phyloP scores from a whole-genome alignment of 202 grass and related monocot species.

The Carex arenaria region DNA sequence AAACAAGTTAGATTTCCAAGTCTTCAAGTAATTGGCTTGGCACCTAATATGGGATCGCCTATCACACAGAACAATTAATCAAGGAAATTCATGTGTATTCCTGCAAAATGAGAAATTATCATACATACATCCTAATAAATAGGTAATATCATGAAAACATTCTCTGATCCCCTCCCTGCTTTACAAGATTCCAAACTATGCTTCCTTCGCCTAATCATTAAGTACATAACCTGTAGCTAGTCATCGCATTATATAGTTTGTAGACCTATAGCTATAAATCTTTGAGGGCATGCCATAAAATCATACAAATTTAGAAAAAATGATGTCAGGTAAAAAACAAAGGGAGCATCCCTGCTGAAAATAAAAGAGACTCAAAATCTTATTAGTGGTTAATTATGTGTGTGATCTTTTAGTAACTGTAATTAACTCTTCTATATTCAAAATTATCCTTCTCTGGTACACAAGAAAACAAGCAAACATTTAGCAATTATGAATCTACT shows the following conservation, averaged over 20 bases:
- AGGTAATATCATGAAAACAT: neutral
- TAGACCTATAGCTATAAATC: neutral
- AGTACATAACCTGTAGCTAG: no score
- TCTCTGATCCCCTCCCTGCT: neutral
- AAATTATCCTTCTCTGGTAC: neutral
- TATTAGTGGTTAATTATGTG: neutral
- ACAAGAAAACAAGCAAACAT: neutral
- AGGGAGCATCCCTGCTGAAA: neutral
- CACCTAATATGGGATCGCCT: neutral
- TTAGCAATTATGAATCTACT: neutral
- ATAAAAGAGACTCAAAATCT: neutral
- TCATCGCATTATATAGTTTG: neutral
- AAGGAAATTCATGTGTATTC: neutral
- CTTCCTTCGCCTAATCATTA: neutral
- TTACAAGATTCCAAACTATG: neutral
- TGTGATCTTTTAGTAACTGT: neutral
- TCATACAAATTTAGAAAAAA: neutral
- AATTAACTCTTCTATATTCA: neutral
- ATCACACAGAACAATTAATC: neutral
- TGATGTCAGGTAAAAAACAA: neutral
- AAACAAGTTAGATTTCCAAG: constrained; percentile 1
- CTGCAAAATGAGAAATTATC: constrained; percentile 4
- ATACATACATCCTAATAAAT: neutral
- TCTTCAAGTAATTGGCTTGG: neutral
- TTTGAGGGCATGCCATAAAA: neutral